These are phyloP conservation scores for Lactifluus subvellereus DNA, from an alignment of 768 basidiomycete species.

Conservation along the genomic window DNA sequence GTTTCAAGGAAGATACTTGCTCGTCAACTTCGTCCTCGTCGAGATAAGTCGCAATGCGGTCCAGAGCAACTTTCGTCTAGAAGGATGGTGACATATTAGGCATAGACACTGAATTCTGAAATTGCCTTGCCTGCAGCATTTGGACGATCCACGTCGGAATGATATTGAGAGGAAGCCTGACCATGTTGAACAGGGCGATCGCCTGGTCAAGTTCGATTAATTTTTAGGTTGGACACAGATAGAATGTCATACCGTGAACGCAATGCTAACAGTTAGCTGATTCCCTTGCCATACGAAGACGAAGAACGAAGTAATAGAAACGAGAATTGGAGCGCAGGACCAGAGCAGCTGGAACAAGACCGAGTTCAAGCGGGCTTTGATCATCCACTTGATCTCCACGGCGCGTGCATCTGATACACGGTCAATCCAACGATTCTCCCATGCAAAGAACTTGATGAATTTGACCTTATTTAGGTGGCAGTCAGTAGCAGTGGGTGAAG, in stretches of 20 bases:
- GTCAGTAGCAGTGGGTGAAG: background rate
- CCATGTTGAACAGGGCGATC: conserved; percentile 81
- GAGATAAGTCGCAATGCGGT: conserved; percentile 56
- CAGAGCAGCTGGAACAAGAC: conserved; percentile 68
- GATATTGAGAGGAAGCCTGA: conserved; percentile 69
- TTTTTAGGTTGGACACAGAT: background rate
- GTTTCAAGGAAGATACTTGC: conserved; percentile 54
- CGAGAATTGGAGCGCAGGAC: conserved; percentile 68
- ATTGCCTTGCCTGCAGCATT: conserved; percentile 47
- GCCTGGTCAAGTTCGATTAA: conserved; percentile 36
- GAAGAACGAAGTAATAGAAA: conserved; percentile 77
- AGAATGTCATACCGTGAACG: conserved; percentile 65
- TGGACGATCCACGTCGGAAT: conserved; percentile 79
- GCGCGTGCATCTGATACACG: conserved; percentile 58
- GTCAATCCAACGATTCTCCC: conserved; percentile 72
- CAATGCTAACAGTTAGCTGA: conserved; percentile 68
- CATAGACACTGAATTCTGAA: background rate
- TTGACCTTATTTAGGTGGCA: conserved; percentile 40
- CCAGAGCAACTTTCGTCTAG: conserved; percentile 50
- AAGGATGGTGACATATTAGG: background rate
- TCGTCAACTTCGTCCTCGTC: conserved; percentile 57
- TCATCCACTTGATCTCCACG: conserved; percentile 70
- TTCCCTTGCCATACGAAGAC: conserved; percentile 66
- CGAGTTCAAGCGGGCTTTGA: conserved; percentile 70
- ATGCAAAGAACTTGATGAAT: conserved; percentile 82